Percentiles rank a stretch among this genome's conserved stretches.
phyloP scores from a whole-genome alignment of 2,329 filamentous ascomycete genomes.

The Paecilomyces variotii region DNA sequence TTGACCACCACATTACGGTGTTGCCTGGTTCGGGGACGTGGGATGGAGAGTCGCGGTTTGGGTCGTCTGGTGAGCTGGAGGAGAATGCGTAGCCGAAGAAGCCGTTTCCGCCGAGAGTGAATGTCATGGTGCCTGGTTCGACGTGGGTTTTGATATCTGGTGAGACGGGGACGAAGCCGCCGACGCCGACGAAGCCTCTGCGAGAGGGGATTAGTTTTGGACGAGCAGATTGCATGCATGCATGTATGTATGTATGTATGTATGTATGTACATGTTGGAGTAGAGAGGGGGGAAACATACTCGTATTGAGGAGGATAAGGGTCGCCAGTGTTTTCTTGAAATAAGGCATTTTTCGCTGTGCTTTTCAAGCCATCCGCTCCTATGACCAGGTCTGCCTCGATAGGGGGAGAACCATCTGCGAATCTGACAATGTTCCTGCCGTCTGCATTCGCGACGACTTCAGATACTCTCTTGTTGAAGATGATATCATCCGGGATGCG shows the following conservation, averaged over 20 bases:
- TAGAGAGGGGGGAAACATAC: slow-evolving; percentile 14
- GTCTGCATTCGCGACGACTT: slow-evolving; percentile 17
- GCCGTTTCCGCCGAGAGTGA: slow-evolving; percentile 41
- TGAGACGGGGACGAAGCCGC: slow-evolving; percentile 34
- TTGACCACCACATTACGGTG: slow-evolving; percentile 40
- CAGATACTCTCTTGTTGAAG: slow-evolving; percentile 22
- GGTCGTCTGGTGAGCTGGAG: slow-evolving; percentile 12
- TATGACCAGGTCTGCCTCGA: slow-evolving; percentile 34
- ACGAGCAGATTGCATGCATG: background rate
- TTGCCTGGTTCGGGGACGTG: slow-evolving; percentile 21
- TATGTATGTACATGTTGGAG: background rate
- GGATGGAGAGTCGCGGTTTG: slow-evolving; percentile 16
- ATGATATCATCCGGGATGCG: slow-evolving; percentile 27
- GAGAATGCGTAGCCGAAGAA: slow-evolving; percentile 44
- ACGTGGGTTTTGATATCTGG: slow-evolving; percentile 19
- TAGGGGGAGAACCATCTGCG: slow-evolving; percentile 22
- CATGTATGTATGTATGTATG: background rate
- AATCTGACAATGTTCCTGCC: slow-evolving; percentile 24
- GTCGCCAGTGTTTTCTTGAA: slow-evolving; percentile 23
- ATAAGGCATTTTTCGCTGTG: slow-evolving; percentile 27
- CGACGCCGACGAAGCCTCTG: slow-evolving; percentile 38
- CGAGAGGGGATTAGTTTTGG: background rate
- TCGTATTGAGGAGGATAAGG: slow-evolving; percentile 34
- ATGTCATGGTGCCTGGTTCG: slow-evolving; percentile 31
- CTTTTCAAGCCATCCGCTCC: slow-evolving; percentile 37